Base-by-base conservation (phyloP, 2,329 filamentous ascomycete genomes). In the Penicillium brevicompactum region DNA sequence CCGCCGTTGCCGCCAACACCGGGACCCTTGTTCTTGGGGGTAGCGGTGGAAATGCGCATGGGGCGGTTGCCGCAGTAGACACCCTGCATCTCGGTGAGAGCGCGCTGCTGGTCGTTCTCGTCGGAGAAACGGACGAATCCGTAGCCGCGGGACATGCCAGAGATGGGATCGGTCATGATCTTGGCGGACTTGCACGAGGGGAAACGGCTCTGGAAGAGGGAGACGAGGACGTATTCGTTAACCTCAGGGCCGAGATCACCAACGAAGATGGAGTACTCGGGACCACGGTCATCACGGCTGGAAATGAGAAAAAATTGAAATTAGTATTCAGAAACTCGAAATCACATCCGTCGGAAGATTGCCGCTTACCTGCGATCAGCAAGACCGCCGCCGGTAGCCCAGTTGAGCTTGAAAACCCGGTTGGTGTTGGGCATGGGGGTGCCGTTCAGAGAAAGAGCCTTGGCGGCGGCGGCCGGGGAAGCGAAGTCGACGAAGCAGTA, bases 161-260 rank as follows among this genome's bases (percentile, higher is more conserved):
- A 96, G 78, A 97, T 94, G 58, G 94, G 93, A 71, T 99, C 94
- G 58, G 93, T 96, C 94, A 99, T 99, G 78, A 99, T 99, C 84
- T 99, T 99, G 70, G 94, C 94, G 37, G 92, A 96, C 82, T 97
- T 97, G 90, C 93, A 97, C 8, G 92, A 96, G 0, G 90, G 89
- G 82, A 96, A 99, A 59, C 93, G 91, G 71, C 87, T 89, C 80
- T 97, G 93, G 85, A 99, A 99, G 48, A 99, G 87, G 24, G 92
- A 96, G 51, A 97, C 93, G 57, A 99, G 83, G 55, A 97, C 93
- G 70, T 96, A 97, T 80, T 99, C 94, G 76, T 97, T 99, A 67
- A 99, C 94, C 78, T 99, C 94, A 7, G 95, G 94, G 58, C 94
- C 94, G 60, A 99, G 87, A 72, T 99, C 94, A 64, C 94, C 94